Percentiles rank a stretch among this genome's conserved stretches.
Evolutionary conservation across 805 yeast genomes (phyloP).

Genomic region (Saturnispora dispora): DNA sequence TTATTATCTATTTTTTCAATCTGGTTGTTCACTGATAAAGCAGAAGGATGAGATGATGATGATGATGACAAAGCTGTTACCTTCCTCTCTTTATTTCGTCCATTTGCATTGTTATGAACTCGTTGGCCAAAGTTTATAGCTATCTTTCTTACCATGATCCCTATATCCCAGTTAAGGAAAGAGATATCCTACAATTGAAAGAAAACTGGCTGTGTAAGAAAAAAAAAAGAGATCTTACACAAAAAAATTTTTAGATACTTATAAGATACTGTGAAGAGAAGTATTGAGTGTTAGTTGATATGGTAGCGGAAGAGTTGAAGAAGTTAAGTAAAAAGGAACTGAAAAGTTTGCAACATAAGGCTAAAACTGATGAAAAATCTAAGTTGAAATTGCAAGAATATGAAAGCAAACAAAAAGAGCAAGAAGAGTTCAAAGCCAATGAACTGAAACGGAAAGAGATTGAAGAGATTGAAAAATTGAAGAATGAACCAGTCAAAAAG

Average conservation of each 20-base stretch:
- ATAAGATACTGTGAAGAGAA: not conserved
- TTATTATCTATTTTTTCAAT: not conserved
- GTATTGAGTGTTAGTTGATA: not conserved
- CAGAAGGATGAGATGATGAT: not conserved
- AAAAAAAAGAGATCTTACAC: not conserved
- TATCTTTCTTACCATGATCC: conserved; percentile 11
- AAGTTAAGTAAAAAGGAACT: conserved; percentile 58
- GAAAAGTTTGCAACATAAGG: conserved; percentile 52
- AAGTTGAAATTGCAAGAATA: conserved; percentile 28
- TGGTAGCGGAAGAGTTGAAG: conserved; percentile 14
- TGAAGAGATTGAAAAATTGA: conserved; percentile 19
- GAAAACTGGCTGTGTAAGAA: not conserved
- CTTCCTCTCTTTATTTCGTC: not conserved
- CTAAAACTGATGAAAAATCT: conserved; percentile 28
- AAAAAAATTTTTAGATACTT: not conserved
- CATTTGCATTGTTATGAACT: not conserved
- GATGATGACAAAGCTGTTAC: not conserved
- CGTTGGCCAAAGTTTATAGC: conserved; percentile 11
- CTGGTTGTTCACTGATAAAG: not conserved
- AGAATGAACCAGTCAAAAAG: conserved; percentile 37
- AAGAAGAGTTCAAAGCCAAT: conserved; percentile 14
- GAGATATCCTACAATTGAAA: not conserved
- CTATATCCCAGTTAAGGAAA: not conserved
- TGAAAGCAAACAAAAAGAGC: conserved; percentile 9
- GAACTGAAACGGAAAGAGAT: conserved; percentile 23